A percentile compares a stretch with the other conserved stretches of the same genome.
Conservation (phyloP, 495 filamentous ascomycete species). For the Lepidopterella palustris region DNA sequence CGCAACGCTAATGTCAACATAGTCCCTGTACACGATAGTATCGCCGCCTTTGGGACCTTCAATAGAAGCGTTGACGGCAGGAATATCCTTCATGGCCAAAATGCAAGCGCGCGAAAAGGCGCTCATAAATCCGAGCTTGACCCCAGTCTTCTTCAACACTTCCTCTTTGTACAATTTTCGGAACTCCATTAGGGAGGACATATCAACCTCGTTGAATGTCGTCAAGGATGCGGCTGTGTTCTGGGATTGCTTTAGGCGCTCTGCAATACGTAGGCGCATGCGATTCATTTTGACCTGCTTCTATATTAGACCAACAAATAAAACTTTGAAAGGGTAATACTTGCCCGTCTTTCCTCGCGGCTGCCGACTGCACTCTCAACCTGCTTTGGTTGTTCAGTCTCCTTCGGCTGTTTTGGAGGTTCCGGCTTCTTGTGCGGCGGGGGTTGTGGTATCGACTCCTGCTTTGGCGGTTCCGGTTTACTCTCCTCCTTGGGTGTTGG, state of each 20-base stretch:
- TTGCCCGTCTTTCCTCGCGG: constrained; percentile 83
- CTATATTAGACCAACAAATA: neutral
- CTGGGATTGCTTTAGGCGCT: constrained; percentile 97
- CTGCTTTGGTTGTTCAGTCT: constrained; percentile 44
- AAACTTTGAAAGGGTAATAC: constrained; percentile 28
- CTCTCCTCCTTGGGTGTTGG: constrained; percentile 28
- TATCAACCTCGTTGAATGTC: constrained; percentile 99
- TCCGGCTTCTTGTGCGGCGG: constrained; percentile 34
- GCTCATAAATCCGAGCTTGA: constrained; percentile 98
- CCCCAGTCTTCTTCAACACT: constrained; percentile 87
- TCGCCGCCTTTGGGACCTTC: constrained; percentile 92
- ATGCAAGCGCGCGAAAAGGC: constrained; percentile 90
- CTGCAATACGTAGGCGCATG: constrained; percentile 94
- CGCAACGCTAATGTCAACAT: constrained; percentile 95
- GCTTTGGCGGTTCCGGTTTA: constrained; percentile 8
- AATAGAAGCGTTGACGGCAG: constrained; percentile 95
- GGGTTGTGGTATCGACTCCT: constrained; percentile 37
- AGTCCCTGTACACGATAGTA: constrained; percentile 96
- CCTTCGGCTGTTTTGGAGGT: constrained; percentile 37
- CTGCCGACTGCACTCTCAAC: constrained; percentile 51
- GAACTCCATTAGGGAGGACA: constrained; percentile 97
- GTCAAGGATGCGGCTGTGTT: constrained; percentile 96
- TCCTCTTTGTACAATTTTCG: constrained; percentile 96
- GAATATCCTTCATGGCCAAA: constrained; percentile 88
- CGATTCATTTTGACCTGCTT: constrained; percentile 96